phyloP scores from a whole-genome alignment of 1,284 basidiomycete species.

The Ustilago crameri region DNA sequence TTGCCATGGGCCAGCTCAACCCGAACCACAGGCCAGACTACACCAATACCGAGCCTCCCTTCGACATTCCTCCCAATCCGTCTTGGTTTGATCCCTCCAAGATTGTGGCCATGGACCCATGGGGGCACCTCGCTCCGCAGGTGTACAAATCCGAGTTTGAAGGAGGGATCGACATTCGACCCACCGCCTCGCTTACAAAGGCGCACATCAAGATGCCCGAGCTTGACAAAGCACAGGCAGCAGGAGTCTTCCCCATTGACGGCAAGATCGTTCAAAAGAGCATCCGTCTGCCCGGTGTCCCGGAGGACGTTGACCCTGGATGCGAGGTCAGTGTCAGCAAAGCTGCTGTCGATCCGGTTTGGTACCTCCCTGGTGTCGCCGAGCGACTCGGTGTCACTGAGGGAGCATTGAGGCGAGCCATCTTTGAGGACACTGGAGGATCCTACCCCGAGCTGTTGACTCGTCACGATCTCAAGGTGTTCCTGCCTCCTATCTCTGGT shows the following conservation, averaged over 20 bases:
- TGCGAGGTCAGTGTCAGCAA: slow-evolving; percentile 88
- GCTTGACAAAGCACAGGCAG: slow-evolving; percentile 80
- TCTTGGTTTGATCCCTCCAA: slow-evolving; percentile 82
- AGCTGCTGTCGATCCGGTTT: slow-evolving; percentile 75
- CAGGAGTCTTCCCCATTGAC: slow-evolving; percentile 81
- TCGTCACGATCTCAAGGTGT: slow-evolving; percentile 91
- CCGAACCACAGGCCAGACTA: slow-evolving; percentile 75
- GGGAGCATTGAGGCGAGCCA: slow-evolving; percentile 81
- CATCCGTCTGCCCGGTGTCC: slow-evolving; percentile 49
- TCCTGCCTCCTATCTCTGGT: slow-evolving; percentile 92
- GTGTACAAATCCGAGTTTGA: slow-evolving; percentile 74
- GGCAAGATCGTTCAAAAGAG: slow-evolving; percentile 75
- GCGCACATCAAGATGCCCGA: slow-evolving; percentile 87
- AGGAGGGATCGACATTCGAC: slow-evolving; percentile 62
- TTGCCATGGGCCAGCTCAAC: slow-evolving; percentile 80
- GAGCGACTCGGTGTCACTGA: slow-evolving; percentile 73
- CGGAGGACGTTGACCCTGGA: slow-evolving; percentile 74
- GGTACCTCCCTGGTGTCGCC: slow-evolving; percentile 86
- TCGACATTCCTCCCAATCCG: slow-evolving; percentile 82
- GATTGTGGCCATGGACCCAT: slow-evolving; percentile 95
- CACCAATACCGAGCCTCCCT: slow-evolving; percentile 86
- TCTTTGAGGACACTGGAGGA: slow-evolving; percentile 92
- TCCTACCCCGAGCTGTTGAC: slow-evolving; percentile 97
- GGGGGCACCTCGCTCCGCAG: slow-evolving; percentile 87
- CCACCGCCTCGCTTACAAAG: slow-evolving; percentile 77